These are phyloP conservation scores for Talaromyces sp. DNA, from an alignment of 2,329 filamentous ascomycete genomes.

Conservation along the genomic window DNA sequence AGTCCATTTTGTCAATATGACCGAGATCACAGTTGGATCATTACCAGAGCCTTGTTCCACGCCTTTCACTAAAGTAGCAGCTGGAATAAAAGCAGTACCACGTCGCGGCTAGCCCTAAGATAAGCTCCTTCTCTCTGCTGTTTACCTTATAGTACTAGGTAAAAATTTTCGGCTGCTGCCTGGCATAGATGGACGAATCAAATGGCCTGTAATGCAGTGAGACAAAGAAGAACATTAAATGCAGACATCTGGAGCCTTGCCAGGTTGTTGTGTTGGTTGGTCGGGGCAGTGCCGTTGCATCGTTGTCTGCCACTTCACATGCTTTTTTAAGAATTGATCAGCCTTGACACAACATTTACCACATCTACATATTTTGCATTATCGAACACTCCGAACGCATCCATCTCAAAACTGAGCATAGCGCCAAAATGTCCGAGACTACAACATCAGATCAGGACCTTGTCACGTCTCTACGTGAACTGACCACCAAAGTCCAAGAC, in stretches of 20 bases:
- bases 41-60: too few relatives aligned
- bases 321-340: too few relatives aligned
- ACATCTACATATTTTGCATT: too few relatives aligned
- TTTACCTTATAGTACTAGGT: neutral
- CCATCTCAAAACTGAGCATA: neutral
- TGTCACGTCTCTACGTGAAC: slow-evolving; percentile 8
- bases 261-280: neutral
- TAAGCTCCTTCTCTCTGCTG: neutral
- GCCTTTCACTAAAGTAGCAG: neutral
- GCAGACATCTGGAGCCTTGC: neutral
- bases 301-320: too few relatives aligned
- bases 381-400: neutral
- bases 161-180: neutral
- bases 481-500: slow-evolving; percentile 3
- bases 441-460: neutral
- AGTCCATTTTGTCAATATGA: neutral
- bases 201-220: neutral
- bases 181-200: neutral
- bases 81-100: neutral
- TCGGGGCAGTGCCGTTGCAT: neutral
- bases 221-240: neutral
- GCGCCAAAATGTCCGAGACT: slow-evolving; percentile 1
- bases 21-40: neutral
- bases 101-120: neutral
- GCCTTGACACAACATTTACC: too few relatives aligned